These are phyloP conservation scores for Remersonia thermophila DNA, from an alignment of 2,329 filamentous ascomycete genomes.

Conservation along the genomic window DNA sequence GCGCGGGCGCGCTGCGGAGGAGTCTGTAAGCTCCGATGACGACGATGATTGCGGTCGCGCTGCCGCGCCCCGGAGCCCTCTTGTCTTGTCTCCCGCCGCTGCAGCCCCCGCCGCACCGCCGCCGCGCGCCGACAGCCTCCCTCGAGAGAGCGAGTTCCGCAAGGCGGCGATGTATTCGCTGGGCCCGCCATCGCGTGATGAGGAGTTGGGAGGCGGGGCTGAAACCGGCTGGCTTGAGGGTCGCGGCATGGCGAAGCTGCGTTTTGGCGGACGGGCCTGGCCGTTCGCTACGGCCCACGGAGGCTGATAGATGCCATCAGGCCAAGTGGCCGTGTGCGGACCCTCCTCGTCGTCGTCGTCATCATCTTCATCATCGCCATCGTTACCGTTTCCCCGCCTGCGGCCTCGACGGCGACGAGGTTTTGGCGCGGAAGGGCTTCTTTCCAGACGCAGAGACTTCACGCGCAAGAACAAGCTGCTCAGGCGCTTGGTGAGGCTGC, in stretches of 20 bases:
- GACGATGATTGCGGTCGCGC: not conserved
- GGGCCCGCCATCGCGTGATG: no score
- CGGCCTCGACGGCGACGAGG: no score
- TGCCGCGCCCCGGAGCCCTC: not conserved
- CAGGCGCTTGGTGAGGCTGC: constrained; percentile 9
- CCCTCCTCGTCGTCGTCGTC: no score
- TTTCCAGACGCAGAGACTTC: no score
- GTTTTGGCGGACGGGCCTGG: constrained; percentile 1
- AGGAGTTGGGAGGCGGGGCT: not conserved
- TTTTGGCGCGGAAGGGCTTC: no score
- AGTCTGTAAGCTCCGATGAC: constrained; percentile 4
- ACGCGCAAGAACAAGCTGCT: constrained; percentile 3
- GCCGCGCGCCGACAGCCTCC: no score
- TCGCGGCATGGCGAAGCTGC: not conserved
- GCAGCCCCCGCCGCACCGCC: no score
- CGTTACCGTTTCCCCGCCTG: no score
- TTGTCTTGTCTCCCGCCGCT: no score
- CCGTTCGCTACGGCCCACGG: constrained; percentile 5
- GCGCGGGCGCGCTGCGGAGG: constrained; percentile 8
- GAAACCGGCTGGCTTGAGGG: constrained; percentile 4
- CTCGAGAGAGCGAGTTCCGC: constrained; percentile 1
- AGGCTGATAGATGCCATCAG: constrained; percentile 8
- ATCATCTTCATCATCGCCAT: no score
- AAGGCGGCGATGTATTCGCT: not conserved
- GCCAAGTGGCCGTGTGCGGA: constrained; percentile 1